Conservation (phyloP, 2,329 filamentous ascomycete genomes). For the Mycosphaerella sp. region DNA sequence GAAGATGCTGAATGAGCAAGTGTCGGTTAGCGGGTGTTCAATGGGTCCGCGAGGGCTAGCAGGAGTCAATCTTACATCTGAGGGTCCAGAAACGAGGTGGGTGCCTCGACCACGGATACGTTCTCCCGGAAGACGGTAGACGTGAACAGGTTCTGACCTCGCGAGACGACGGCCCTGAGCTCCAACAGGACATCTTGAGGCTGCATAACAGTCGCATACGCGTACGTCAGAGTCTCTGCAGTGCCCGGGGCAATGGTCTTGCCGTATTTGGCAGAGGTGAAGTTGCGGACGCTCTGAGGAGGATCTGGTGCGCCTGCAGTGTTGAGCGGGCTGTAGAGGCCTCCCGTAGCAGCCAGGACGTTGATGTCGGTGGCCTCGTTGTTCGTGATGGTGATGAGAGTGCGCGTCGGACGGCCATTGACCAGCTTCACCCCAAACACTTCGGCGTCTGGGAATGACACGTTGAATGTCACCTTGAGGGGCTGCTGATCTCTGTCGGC, state of each 20-base stretch:
- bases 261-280: conserved; percentile 70
- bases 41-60: neutral
- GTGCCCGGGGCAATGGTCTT: conserved; percentile 68
- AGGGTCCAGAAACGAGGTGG: conserved; percentile 86
- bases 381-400: conserved; percentile 77
- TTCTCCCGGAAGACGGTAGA: conserved; percentile 73
- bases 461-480: conserved; percentile 51
- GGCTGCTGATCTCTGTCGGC: conserved; percentile 41
- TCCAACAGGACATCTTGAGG: conserved; percentile 80
- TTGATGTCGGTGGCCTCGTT: conserved; percentile 68
- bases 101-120: conserved; percentile 81
- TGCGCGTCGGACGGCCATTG: conserved; percentile 81
- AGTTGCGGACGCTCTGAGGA: conserved; percentile 66
- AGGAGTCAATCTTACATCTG: conserved; percentile 65
- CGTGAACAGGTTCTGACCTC: conserved; percentile 66
- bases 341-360: conserved; percentile 69
- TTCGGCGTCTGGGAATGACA: conserved; percentile 60
- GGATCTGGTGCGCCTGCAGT: conserved; percentile 47
- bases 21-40: neutral
- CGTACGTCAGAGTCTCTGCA: conserved; percentile 70
- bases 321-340: conserved; percentile 55
- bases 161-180: conserved; percentile 66
- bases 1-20: conserved; percentile 65
- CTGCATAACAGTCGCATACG: conserved; percentile 84
- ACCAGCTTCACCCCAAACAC: conserved; percentile 93